These are phyloP conservation scores for Yamadazyma kanchanaburiensis DNA, from an alignment of 1,139 yeast genomes.

Conservation along the genomic window DNA sequence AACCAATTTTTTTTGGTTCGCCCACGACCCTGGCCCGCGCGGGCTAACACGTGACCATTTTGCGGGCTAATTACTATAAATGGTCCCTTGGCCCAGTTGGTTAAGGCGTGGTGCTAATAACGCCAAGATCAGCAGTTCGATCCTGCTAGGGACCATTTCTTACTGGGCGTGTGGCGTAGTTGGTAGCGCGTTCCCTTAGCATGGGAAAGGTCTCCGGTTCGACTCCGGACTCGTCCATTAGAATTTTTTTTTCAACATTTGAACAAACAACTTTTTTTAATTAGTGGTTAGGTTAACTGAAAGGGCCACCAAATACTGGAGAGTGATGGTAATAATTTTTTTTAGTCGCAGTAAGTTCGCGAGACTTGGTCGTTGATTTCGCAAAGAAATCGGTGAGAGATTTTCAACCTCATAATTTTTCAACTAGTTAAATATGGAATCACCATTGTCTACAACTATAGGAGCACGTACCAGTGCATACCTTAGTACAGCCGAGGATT, in stretches of 20 bases:
- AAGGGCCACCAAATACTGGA: too few relatives aligned
- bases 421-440: too few relatives aligned
- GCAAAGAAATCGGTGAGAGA: too few relatives aligned
- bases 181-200: slow-evolving; percentile 93
- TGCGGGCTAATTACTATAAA: neutral
- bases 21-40: too few relatives aligned
- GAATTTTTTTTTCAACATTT: slow-evolving; percentile 14
- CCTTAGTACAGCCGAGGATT: slow-evolving; percentile 51
- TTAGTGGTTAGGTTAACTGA: too few relatives aligned
- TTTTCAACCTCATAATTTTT: too few relatives aligned
- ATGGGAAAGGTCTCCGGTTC: slow-evolving; percentile 90
- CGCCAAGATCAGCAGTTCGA: slow-evolving; percentile 85
- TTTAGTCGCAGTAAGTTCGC: too few relatives aligned
- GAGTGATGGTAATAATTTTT: too few relatives aligned
- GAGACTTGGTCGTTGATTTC: too few relatives aligned
- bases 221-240: slow-evolving; percentile 86
- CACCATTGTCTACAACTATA: slow-evolving; percentile 42
- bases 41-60: too few relatives aligned
- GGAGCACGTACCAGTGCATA: slow-evolving; percentile 49
- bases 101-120: slow-evolving; percentile 88
- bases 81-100: slow-evolving; percentile 89
- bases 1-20: too few relatives aligned
- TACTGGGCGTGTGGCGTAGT: slow-evolving; percentile 85
- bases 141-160: slow-evolving; percentile 75
- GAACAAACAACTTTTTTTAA: too few relatives aligned